These are phyloP conservation scores for Mollisiaceae sp. DNA, from an alignment of 2,329 filamentous ascomycete species.

Conservation along the genomic window DNA sequence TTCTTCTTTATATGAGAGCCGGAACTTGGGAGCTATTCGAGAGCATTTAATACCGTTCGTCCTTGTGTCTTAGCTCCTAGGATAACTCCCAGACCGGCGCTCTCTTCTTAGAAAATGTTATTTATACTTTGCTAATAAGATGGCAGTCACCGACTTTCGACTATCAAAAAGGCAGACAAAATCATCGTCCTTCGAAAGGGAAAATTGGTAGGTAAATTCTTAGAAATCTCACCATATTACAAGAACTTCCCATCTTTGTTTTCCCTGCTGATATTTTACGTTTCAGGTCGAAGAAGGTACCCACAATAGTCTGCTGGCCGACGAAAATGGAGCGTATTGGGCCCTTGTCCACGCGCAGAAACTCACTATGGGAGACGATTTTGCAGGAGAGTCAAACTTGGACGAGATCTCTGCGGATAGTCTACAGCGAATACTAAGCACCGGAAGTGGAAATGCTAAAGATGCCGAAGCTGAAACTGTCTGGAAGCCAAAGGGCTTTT, in stretches of 20 bases:
- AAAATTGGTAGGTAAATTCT: conserved; percentile 50
- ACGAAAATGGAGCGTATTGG: conserved; percentile 66
- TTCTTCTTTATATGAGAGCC: no score
- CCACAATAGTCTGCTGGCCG: conserved; percentile 70
- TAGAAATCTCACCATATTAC: background rate
- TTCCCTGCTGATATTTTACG: background rate
- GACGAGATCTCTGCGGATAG: conserved; percentile 32
- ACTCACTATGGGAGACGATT: conserved; percentile 39
- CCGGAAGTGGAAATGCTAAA: conserved; percentile 32
- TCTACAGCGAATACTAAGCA: conserved; percentile 32
- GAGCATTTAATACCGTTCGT: no score
- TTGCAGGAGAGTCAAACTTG: conserved; percentile 35
- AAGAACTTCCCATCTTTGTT: background rate
- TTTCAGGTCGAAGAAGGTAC: conserved; percentile 68
- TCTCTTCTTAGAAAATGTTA: no score
- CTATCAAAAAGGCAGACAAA: conserved; percentile 76
- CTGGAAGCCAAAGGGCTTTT: conserved; percentile 49
- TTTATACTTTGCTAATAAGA: no score
- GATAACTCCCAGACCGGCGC: no score
- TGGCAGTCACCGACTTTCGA: conserved; percentile 64
- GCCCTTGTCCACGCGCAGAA: conserved; percentile 67
- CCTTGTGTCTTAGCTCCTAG: no score
- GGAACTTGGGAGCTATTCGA: no score
- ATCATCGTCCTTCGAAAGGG: conserved; percentile 80
- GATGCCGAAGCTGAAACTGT: conserved; percentile 28